Percentiles rank a stretch among this genome's conserved stretches.
Evolutionary conservation across 2,329 filamentous ascomycete genomes (phyloP).

Genomic region (Penicillium sp.): DNA sequence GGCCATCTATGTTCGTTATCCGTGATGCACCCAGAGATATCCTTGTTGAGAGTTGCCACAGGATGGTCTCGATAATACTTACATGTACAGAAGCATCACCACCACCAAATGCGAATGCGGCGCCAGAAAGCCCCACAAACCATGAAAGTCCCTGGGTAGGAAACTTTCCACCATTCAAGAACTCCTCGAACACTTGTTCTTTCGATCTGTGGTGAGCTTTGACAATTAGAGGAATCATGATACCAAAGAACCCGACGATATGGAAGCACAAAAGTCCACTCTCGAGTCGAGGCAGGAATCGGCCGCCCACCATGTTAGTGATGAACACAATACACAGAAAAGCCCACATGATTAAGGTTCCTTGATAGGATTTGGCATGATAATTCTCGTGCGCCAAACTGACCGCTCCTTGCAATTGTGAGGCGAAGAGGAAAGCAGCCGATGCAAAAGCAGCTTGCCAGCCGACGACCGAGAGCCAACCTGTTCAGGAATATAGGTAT

Average conservation of each 20-base stretch:
- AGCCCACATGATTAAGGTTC: conserved; percentile 53
- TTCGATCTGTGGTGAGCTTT: background rate
- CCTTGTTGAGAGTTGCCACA: too few relatives aligned
- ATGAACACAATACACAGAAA: conserved; percentile 38
- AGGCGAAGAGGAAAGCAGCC: conserved; percentile 37
- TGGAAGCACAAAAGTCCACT: conserved; percentile 8
- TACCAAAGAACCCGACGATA: conserved; percentile 1
- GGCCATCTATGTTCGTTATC: background rate
- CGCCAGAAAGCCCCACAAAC: conserved; percentile 29
- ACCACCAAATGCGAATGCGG: conserved; percentile 29
- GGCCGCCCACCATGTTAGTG: conserved; percentile 32
- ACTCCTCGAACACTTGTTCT: conserved; percentile 25
- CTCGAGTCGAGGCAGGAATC: conserved; percentile 16
- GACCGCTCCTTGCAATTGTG: conserved; percentile 42
- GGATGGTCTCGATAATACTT: too few relatives aligned
- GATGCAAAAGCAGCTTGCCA: conserved; percentile 52
- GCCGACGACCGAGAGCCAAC: conserved; percentile 47
- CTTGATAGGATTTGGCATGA: conserved; percentile 51
- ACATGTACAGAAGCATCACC: conserved; percentile 31
- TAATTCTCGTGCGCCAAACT: conserved; percentile 45
- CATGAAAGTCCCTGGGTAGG: conserved; percentile 27
- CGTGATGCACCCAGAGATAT: too few relatives aligned
- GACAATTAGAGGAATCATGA: conserved; percentile 1
- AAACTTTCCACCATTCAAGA: conserved; percentile 29
- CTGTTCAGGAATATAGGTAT: conserved; percentile 20